Percentiles rank a stretch among this genome's conserved stretches.
These are phyloP conservation scores for Scytalidium sp. DNA, from an alignment of 2,329 filamentous ascomycete species.

Conservation along the genomic window DNA sequence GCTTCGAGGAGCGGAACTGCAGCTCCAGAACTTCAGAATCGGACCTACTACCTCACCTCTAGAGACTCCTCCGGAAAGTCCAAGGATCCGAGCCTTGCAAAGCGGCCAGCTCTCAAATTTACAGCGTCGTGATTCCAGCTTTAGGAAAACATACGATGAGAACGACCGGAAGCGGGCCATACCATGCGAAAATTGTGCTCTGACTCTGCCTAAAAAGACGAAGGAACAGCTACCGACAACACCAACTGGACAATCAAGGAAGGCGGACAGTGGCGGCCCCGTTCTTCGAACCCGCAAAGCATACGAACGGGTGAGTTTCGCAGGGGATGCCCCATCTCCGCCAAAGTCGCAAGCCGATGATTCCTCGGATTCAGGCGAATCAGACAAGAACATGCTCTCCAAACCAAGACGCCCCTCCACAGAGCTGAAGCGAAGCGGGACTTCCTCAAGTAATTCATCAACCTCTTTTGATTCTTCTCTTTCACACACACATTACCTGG, in stretches of 20 bases:
- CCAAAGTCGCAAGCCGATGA: constrained; percentile 15
- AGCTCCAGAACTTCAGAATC: constrained; percentile 17
- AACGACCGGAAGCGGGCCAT: constrained; percentile 61
- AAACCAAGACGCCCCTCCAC: constrained; percentile 15
- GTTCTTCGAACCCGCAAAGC: constrained; percentile 59
- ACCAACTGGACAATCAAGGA: constrained; percentile 2
- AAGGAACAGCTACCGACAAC: constrained; percentile 22
- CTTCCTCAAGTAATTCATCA: constrained; percentile 22
- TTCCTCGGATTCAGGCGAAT: constrained; percentile 7
- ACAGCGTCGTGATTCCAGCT: constrained; percentile 54
- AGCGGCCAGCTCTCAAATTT: constrained; percentile 19
- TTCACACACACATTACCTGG: constrained; percentile 61
- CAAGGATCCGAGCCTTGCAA: constrained; percentile 38
- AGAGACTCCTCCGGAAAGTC: constrained; percentile 58
- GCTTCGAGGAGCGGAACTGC: constrained; percentile 2
- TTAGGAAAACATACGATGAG: constrained; percentile 62
- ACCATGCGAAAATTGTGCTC: constrained; percentile 66
- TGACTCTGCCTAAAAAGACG: constrained; percentile 55
- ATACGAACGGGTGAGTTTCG: constrained; percentile 53
- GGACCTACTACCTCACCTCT: constrained; percentile 39
- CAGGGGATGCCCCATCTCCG: constrained; percentile 18
- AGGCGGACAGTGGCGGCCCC: constrained; percentile 36
- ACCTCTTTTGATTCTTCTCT: constrained; percentile 40
- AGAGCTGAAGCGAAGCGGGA: constrained; percentile 14
- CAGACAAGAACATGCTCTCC: constrained; percentile 6